Evolutionary conservation across 75 land plant species (phyloP).

Genomic region (Sequoiadendron giganteum): DNA sequence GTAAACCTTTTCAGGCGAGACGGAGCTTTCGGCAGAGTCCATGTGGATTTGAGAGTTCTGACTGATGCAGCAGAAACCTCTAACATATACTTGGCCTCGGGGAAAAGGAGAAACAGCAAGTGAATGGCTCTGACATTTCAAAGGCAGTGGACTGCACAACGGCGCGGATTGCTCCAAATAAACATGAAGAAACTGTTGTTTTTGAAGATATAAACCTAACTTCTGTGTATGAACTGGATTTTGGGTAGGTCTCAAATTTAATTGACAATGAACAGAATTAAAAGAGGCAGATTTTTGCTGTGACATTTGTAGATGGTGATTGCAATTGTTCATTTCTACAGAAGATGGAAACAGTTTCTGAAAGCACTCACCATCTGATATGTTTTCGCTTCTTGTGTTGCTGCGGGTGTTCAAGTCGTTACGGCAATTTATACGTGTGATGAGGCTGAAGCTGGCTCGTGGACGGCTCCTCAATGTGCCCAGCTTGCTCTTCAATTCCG

Average conservation of each 20-base stretch:
- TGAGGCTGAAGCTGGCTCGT: background rate
- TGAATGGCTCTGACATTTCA: background rate
- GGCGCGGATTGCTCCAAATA: background rate
- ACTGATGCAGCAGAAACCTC: background rate
- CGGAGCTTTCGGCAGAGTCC: background rate
- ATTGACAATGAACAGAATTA: background rate
- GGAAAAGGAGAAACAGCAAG: background rate
- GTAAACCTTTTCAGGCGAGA: background rate
- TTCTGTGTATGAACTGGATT: background rate
- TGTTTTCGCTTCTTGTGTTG: background rate
- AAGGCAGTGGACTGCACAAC: background rate
- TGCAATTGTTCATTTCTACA: background rate
- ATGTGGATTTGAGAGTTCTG: background rate
- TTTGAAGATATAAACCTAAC: background rate
- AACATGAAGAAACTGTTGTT: background rate
- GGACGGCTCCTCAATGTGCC: background rate
- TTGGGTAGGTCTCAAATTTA: slow-evolving; percentile 8
- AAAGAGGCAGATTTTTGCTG: background rate
- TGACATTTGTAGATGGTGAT: background rate
- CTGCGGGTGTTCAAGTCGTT: background rate
- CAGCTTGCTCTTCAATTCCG: background rate
- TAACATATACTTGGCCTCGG: slow-evolving; percentile 2
- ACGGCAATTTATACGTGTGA: background rate
- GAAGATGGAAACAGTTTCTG: background rate
- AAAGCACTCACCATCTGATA: background rate